Conservation (phyloP, 495 filamentous ascomycete species). For the Neurospora sp. region DNA sequence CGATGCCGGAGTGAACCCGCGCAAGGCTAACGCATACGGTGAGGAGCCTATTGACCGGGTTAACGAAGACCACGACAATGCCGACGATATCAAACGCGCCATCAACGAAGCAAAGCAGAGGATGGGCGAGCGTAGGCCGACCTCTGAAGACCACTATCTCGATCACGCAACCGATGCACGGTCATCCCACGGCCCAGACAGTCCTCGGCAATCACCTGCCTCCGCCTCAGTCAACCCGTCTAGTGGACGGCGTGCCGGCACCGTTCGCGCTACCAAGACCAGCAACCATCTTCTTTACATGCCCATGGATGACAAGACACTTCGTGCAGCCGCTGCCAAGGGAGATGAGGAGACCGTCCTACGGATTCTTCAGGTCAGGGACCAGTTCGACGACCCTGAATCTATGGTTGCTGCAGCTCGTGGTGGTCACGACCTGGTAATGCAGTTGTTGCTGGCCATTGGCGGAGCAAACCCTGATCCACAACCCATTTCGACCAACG, state of each 20-base stretch:
- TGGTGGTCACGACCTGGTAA: slow-evolving; percentile 78
- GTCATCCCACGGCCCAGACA: slow-evolving; percentile 60
- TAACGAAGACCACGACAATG: slow-evolving; percentile 54
- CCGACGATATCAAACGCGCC: slow-evolving; percentile 45
- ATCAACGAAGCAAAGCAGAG: slow-evolving; percentile 45
- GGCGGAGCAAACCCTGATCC: slow-evolving; percentile 75
- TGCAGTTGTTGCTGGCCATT: slow-evolving; percentile 76
- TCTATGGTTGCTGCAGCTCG: slow-evolving; percentile 85
- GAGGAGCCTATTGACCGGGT: slow-evolving; percentile 81
- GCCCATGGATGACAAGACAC: slow-evolving; percentile 54
- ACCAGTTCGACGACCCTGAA: slow-evolving; percentile 59
- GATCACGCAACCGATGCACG: slow-evolving; percentile 43
- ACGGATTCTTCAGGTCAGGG: slow-evolving; percentile 70
- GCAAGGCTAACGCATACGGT: slow-evolving; percentile 74
- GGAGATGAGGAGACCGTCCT: slow-evolving; percentile 74
- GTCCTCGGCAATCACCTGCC: slow-evolving; percentile 53
- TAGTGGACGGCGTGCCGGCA: slow-evolving; percentile 30
- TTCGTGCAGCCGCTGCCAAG: slow-evolving; percentile 69
- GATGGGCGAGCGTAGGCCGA: slow-evolving; percentile 41
- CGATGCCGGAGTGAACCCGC: slow-evolving; percentile 78
- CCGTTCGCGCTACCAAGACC: slow-evolving; percentile 43
- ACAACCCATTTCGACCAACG: slow-evolving; percentile 42
- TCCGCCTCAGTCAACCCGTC: slow-evolving; percentile 21
- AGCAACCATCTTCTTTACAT: slow-evolving; percentile 46
- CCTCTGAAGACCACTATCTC: slow-evolving; percentile 53